phyloP scores from a whole-genome alignment of 306 rosid genomes.

The Morella rubra region DNA sequence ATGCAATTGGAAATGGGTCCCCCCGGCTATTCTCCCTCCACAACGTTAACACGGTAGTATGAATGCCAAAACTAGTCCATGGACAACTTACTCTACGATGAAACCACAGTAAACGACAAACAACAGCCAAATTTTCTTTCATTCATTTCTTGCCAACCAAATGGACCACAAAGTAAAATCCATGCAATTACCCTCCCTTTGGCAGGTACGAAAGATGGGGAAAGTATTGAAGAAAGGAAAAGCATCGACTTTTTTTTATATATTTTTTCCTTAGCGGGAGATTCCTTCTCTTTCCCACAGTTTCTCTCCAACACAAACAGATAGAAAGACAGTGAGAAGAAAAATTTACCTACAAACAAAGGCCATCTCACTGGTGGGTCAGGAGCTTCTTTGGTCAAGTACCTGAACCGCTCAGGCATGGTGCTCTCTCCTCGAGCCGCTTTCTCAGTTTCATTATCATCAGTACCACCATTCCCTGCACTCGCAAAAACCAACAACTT shows the following conservation, averaged over 20 bases:
- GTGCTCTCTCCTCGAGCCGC: slow-evolving; percentile 57
- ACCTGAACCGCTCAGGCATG: slow-evolving; percentile 79
- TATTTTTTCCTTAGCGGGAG: too few relatives aligned
- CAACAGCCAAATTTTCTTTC: not conserved
- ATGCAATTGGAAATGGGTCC: not conserved
- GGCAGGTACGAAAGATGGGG: not conserved
- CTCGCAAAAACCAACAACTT: slow-evolving; percentile 28
- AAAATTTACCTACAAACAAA: slow-evolving; percentile 61
- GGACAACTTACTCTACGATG: not conserved
- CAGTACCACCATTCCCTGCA: slow-evolving; percentile 30
- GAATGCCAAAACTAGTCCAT: not conserved
- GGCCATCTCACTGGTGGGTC: slow-evolving; percentile 81
- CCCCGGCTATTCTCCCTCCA: not conserved
- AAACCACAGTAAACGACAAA: not conserved
- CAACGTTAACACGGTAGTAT: too few relatives aligned
- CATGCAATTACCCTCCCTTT: not conserved
- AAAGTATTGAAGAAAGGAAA: not conserved
- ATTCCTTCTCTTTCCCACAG: not conserved
- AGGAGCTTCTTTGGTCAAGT: slow-evolving; percentile 67
- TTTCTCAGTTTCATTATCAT: slow-evolving; percentile 53
- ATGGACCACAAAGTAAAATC: not conserved
- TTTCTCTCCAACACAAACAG: slow-evolving; percentile 23
- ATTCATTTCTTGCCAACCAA: not conserved
- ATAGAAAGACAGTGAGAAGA: not conserved
- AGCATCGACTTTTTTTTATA: not conserved